Conservation (phyloP, 2,329 filamentous ascomycete genomes). For the Albifimbria verrucaria region DNA sequence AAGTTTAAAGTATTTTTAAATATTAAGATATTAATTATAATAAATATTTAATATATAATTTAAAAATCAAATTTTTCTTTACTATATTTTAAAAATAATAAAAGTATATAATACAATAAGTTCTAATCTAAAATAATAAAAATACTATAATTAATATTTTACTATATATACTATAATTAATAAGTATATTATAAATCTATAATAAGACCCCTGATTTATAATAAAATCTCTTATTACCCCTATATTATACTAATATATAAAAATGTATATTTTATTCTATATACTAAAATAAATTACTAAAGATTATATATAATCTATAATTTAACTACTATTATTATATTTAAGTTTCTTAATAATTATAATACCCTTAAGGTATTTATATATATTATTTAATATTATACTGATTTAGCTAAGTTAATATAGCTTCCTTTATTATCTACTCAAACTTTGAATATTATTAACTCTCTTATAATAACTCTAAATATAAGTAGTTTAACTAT, state of each 20-base stretch:
- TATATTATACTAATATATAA: too few species aligned
- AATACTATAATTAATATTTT: not conserved
- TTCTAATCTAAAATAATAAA: not conserved
- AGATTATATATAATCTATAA: not conserved
- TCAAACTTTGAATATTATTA: too few species aligned
- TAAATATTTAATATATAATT: not conserved
- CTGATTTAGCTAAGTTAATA: too few species aligned
- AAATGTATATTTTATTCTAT: not conserved
- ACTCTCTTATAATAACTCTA: too few species aligned
- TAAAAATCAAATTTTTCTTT: not conserved
- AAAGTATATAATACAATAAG: too few species aligned
- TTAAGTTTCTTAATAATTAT: constrained; percentile 1
- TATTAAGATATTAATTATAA: too few species aligned
- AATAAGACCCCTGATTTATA: not conserved
- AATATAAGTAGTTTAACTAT: too few species aligned
- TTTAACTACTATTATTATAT: not conserved
- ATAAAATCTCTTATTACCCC: too few species aligned
- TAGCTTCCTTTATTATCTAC: too few species aligned
- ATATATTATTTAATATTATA: not conserved
- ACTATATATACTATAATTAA: not conserved
- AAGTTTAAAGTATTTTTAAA: too few species aligned
- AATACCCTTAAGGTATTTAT: not conserved
- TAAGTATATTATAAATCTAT: not conserved
- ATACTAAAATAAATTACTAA: constrained; percentile 1
- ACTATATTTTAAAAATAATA: not conserved